Conservation (phyloP, 2,329 filamentous ascomycete species). For the Fusarium ambrosium region DNA sequence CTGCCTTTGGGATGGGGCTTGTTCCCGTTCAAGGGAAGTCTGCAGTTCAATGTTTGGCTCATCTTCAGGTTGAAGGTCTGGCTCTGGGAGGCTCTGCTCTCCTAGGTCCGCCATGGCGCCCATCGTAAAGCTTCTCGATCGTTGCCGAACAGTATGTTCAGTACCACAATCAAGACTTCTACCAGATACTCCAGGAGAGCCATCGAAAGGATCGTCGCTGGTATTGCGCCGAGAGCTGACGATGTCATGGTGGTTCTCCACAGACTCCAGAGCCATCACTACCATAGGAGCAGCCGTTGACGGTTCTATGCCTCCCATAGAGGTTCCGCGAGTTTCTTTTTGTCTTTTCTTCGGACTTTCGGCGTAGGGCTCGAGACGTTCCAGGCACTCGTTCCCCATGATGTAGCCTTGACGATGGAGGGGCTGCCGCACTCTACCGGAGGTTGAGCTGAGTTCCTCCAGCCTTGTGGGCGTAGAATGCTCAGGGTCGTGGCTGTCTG, state of each 20-base stretch:
- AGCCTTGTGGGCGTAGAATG: neutral
- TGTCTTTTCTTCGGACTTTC: neutral
- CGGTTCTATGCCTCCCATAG: too few relatives aligned
- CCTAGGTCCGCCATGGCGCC: neutral
- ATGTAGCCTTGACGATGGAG: neutral
- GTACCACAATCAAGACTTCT: neutral
- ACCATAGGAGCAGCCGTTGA: neutral
- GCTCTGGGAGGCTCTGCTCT: neutral
- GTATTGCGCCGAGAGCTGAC: neutral
- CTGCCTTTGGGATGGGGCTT: neutral
- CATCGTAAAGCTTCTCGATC: neutral
- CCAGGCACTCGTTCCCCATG: neutral
- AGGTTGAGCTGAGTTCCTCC: neutral
- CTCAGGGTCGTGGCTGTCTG: neutral
- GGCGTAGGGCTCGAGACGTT: neutral
- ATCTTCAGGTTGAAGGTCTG: neutral
- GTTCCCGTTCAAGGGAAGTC: neutral
- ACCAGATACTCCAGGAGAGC: neutral
- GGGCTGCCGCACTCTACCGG: neutral
- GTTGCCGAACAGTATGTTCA: neutral
- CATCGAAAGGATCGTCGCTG: neutral
- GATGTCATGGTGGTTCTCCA: neutral
- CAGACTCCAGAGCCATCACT: neutral
- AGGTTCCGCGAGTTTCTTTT: neutral
- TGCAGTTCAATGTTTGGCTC: neutral